These are phyloP conservation scores for Salvia sclarea DNA, from an alignment of 305 asterid species.

Conservation along the genomic window DNA sequence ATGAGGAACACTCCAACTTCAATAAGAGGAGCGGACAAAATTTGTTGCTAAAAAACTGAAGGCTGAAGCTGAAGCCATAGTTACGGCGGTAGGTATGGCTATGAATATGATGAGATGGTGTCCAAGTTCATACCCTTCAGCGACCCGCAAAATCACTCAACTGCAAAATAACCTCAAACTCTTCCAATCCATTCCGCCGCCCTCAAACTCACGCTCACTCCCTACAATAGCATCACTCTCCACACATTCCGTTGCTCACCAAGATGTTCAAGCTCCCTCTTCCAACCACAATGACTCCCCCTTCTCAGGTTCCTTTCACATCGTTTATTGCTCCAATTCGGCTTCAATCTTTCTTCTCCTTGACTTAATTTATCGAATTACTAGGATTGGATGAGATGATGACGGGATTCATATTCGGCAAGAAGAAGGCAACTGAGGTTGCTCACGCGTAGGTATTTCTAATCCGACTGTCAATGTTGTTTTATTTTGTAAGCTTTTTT, in stretches of 20 bases:
- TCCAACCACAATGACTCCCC: constrained; percentile 30
- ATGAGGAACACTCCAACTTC: no score
- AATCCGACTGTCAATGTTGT: background rate
- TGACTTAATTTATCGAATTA: background rate
- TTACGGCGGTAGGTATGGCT: background rate
- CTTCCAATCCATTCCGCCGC: constrained; percentile 29
- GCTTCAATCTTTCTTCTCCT: background rate
- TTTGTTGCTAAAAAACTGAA: background rate
- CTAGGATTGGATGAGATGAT: constrained; percentile 67
- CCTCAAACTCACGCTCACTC: constrained; percentile 19
- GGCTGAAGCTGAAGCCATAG: background rate
- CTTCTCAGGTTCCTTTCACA: constrained; percentile 37
- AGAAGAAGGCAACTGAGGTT: constrained; percentile 79
- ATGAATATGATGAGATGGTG: constrained; percentile 38
- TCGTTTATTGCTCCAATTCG: background rate
- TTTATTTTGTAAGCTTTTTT: background rate
- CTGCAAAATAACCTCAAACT: constrained; percentile 30
- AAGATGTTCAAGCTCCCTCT: constrained; percentile 27
- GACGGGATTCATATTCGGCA: constrained; percentile 74
- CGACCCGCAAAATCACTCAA: constrained; percentile 27
- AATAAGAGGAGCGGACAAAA: background rate
- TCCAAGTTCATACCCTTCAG: constrained; percentile 30
- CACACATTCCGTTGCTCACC: constrained; percentile 25
- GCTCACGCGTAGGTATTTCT: constrained; percentile 79
- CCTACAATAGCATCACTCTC: constrained; percentile 30